Conservation (phyloP, 352 stramenopile genomes). For the Blastocystis sp. region DNA sequence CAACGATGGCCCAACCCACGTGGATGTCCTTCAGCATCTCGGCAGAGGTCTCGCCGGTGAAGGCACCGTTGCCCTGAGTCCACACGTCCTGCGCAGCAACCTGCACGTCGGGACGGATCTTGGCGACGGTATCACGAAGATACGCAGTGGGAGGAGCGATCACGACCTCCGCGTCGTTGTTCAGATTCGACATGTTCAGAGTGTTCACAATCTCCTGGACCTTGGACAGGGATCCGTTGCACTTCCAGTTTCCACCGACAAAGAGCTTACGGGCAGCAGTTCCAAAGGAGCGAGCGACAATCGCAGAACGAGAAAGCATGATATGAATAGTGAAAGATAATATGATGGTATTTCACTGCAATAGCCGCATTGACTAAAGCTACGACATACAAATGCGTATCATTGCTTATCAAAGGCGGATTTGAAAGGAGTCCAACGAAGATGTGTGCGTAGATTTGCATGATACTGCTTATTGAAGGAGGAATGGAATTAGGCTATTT, state of each 20-base stretch:
- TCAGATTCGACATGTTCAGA: conserved; percentile 63
- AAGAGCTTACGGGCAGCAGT: conserved; percentile 81
- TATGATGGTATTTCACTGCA: neutral
- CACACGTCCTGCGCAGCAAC: conserved; percentile 74
- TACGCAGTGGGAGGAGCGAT: conserved; percentile 86
- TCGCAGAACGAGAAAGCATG: conserved; percentile 42
- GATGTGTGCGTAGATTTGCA: too few species aligned
- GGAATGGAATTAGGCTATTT: too few species aligned
- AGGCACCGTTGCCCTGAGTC: conserved; percentile 82
- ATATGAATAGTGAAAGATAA: neutral
- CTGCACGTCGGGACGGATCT: conserved; percentile 62
- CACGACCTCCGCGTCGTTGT: conserved; percentile 80
- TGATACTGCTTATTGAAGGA: too few species aligned
- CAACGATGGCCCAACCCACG: conserved; percentile 84
- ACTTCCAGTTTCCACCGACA: conserved; percentile 99
- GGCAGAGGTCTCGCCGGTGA: conserved; percentile 88
- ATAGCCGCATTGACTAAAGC: neutral
- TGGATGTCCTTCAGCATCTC: conserved; percentile 90
- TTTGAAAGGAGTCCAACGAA: too few species aligned
- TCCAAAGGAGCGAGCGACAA: conserved; percentile 44
- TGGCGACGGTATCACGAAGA: conserved; percentile 67
- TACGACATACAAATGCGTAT: too few species aligned
- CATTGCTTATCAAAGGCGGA: too few species aligned
- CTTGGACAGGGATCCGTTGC: conserved; percentile 74
- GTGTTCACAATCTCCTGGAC: conserved; percentile 62